Evolutionary conservation across 116 monocot genomes (phyloP), one percentile per base, ranked within the genome.

Genomic region (Thalassia testudinum): DNA sequence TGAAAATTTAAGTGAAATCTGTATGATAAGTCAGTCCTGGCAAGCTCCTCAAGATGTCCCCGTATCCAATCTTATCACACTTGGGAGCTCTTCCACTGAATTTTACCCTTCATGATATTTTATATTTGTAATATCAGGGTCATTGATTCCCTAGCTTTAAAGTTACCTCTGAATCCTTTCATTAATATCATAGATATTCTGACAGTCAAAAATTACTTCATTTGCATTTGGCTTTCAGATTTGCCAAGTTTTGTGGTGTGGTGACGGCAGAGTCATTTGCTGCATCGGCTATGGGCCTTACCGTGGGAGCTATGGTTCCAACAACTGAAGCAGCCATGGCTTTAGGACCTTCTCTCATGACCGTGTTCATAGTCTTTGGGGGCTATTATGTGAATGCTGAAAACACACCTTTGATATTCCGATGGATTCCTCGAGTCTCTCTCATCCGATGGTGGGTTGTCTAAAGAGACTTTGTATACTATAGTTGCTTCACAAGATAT

Each of bases 251-350:
- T 57, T 95, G 84, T 75, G 78, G 85, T 45, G 76, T 93, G 50
- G 72, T 84, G 61, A 93, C 78, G 19, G 62, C 76, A 19, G 93
- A 93, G 50, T 87, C 93, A 18, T 93, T 93, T 74, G 78, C 87
- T 62, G 93, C 93, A 56, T 95, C 95, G 43, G 95, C 95, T 43
- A 95, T 95, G 95, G 95, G 88, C 38, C 81, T 88, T 27, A 81
- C 93, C 49, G 87, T 87, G 52, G 87, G 87, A 47, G 87, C 87
- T 37, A 87, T 93, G 83, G 92, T 73, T 52, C 83, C 92, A 26
- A 84, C 95, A 56, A 78, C 78, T 59, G 95, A 95, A 65, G 95
- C 95, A 53, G 95, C 95, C 51, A 95, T 95, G 88, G 95, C 95
- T 56, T 70, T 95, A 56, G 95, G 95, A 1, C 95, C 95, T 54